A percentile compares a stretch with the other conserved stretches of the same genome.
These are phyloP conservation scores for Diplodia sapinea DNA, from an alignment of 2,329 filamentous ascomycete species.

Conservation along the genomic window DNA sequence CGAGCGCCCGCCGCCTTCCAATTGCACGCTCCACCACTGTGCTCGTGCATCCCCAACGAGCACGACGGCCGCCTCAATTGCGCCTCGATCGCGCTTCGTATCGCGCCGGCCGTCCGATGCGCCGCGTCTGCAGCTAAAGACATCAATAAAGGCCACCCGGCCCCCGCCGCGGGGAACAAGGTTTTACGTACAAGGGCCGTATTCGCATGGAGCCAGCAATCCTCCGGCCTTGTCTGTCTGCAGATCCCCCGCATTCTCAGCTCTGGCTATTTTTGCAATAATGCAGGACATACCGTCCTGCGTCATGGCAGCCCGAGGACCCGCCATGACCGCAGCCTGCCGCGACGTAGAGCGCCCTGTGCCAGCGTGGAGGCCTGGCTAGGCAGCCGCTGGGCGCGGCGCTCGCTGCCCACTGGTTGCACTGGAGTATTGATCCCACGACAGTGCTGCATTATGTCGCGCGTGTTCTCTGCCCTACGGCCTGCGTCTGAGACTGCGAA, in stretches of 20 bases:
- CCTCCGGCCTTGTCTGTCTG: background rate
- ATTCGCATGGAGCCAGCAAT: background rate
- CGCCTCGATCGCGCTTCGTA: background rate
- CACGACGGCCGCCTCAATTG: background rate
- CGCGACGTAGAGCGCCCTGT: conserved; percentile 6
- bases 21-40: background rate
- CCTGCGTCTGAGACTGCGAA: conserved; percentile 2
- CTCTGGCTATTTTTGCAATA: conserved; percentile 16
- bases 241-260: conserved; percentile 28
- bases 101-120: background rate
- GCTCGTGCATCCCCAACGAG: background rate
- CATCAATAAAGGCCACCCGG: background rate
- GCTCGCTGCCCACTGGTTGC: background rate
- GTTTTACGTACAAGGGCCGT: conserved; percentile 11
- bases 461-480: conserved; percentile 4
- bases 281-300: conserved; percentile 8
- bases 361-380: background rate
- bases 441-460: conserved; percentile 10
- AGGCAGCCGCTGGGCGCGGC: background rate
- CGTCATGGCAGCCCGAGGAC: background rate
- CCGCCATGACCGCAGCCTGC: conserved; percentile 2
- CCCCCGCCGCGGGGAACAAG: conserved; percentile 4
- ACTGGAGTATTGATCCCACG: conserved; percentile 27
- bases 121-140: conserved; percentile 7
- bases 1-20: background rate